These are phyloP conservation scores for Leptosphaerulina australis DNA, from an alignment of 2,329 filamentous ascomycete species.

Conservation along the genomic window DNA sequence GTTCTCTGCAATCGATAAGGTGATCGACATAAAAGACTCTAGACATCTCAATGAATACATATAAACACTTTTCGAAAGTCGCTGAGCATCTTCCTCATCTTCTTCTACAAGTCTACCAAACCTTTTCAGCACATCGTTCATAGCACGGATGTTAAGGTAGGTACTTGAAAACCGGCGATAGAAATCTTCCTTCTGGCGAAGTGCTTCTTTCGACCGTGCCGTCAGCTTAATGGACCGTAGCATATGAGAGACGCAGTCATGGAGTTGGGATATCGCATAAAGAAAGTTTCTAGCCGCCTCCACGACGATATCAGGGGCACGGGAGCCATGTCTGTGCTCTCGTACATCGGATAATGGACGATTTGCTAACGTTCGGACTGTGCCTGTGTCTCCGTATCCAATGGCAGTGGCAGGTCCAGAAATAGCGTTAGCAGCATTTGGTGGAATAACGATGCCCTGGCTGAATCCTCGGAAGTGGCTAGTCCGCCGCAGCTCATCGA, in stretches of 20 bases:
- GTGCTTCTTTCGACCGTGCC: constrained; percentile 53
- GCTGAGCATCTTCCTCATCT: constrained; percentile 55
- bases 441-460: constrained; percentile 58
- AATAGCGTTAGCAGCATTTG: constrained; percentile 34
- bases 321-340: constrained; percentile 59
- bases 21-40: constrained; percentile 46
- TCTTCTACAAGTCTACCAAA: constrained; percentile 57
- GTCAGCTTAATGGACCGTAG: constrained; percentile 44
- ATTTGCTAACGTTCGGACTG: constrained; percentile 46
- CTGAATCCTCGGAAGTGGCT: constrained; percentile 64
- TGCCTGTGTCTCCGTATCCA: constrained; percentile 44
- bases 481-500: constrained; percentile 59
- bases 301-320: constrained; percentile 57
- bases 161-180: constrained; percentile 64
- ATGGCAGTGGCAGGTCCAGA: constrained; percentile 43
- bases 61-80: constrained; percentile 45
- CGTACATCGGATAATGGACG: constrained; percentile 63
- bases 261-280: constrained; percentile 61
- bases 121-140: constrained; percentile 61
- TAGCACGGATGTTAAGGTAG: constrained; percentile 60
- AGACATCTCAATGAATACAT: constrained; percentile 44
- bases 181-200: constrained; percentile 50
- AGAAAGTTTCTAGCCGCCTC: constrained; percentile 62
- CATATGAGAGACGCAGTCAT: constrained; percentile 46
- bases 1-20: constrained; percentile 46